A percentile compares a stretch with the other conserved stretches of the same genome.
These are phyloP conservation scores for Mollisiaceae sp. DNA, from an alignment of 2,329 filamentous ascomycete species.

Conservation along the genomic window DNA sequence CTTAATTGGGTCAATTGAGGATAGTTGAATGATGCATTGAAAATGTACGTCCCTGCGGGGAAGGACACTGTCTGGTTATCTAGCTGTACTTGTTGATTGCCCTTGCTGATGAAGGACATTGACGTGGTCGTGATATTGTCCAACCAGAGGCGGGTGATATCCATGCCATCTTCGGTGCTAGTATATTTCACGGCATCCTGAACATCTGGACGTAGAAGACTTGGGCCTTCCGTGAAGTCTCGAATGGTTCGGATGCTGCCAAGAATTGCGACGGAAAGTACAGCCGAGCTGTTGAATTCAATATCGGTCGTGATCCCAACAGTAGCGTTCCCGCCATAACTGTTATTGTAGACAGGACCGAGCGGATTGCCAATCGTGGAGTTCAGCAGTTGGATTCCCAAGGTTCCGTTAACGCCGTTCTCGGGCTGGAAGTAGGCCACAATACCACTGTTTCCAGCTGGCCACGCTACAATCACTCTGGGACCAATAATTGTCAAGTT, in stretches of 20 bases:
- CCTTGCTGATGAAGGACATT: slow-evolving; percentile 51
- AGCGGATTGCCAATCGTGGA: slow-evolving; percentile 53
- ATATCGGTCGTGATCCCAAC: slow-evolving; percentile 60
- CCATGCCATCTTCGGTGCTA: slow-evolving; percentile 47
- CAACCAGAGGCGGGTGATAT: slow-evolving; percentile 61
- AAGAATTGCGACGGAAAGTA: slow-evolving; percentile 60
- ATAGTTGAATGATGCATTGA: slow-evolving; percentile 65
- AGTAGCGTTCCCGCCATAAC: slow-evolving; percentile 43
- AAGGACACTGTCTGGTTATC: slow-evolving; percentile 53
- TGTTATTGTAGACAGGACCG: slow-evolving; percentile 49
- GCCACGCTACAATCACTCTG: slow-evolving; percentile 66
- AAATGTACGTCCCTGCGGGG: slow-evolving; percentile 58
- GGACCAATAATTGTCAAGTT: slow-evolving; percentile 61
- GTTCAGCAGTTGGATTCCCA: slow-evolving; percentile 59
- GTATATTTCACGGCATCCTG: slow-evolving; percentile 58
- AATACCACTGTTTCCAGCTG: slow-evolving; percentile 67
- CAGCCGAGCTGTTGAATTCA: slow-evolving; percentile 62
- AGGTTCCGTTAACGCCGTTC: slow-evolving; percentile 56
- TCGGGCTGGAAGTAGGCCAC: slow-evolving; percentile 61
- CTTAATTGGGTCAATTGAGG: slow-evolving; percentile 62
- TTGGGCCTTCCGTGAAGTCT: slow-evolving; percentile 64
- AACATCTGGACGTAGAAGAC: slow-evolving; percentile 55
- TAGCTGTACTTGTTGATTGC: slow-evolving; percentile 45
- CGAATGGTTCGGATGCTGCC: slow-evolving; percentile 68
- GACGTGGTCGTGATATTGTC: slow-evolving; percentile 64